These are phyloP conservation scores for Sporothrix pallida DNA, from an alignment of 2,329 filamentous ascomycete species.

Conservation along the genomic window DNA sequence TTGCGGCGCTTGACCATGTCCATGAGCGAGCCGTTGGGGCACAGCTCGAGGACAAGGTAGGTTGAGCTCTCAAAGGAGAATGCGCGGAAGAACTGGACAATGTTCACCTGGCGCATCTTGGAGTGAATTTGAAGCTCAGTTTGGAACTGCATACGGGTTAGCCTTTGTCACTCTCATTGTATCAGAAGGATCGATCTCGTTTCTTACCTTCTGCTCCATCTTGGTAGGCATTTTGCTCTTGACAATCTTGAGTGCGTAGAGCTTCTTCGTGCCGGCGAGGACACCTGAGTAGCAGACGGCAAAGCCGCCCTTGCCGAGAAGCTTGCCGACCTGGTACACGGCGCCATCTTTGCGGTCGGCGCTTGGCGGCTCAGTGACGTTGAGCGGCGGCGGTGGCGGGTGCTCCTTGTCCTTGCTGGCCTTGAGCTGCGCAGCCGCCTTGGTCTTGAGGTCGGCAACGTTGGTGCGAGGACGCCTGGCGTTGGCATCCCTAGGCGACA, in stretches of 20 bases:
- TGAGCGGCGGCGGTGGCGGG: slow-evolving; percentile 66
- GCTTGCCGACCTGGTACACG: slow-evolving; percentile 73
- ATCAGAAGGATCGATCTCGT: neutral
- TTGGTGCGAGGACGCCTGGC: slow-evolving; percentile 57
- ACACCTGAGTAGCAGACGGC: slow-evolving; percentile 80
- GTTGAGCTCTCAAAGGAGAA: slow-evolving; percentile 90
- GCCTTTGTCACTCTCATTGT: neutral
- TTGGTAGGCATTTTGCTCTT: slow-evolving; percentile 81
- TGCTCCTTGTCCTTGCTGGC: slow-evolving; percentile 69
- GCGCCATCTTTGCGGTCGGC: slow-evolving; percentile 72
- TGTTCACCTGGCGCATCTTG: slow-evolving; percentile 94
- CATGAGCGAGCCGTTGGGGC: slow-evolving; percentile 94
- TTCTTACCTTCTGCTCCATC: slow-evolving; percentile 77
- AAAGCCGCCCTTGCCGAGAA: slow-evolving; percentile 81
- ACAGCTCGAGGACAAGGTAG: slow-evolving; percentile 92
- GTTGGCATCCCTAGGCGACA: slow-evolving; percentile 70
- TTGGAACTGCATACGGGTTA: slow-evolving; percentile 60
- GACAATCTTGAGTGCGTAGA: slow-evolving; percentile 81
- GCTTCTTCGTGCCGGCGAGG: slow-evolving; percentile 67
- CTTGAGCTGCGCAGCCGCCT: slow-evolving; percentile 59
- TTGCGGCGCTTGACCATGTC: slow-evolving; percentile 95
- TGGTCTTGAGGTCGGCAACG: slow-evolving; percentile 58
- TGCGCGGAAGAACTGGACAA: slow-evolving; percentile 92
- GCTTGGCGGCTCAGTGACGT: slow-evolving; percentile 68
- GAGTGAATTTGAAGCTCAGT: slow-evolving; percentile 96